Conservation (phyloP, 2,329 filamentous ascomycete species). For the Nothophoma quercina region DNA sequence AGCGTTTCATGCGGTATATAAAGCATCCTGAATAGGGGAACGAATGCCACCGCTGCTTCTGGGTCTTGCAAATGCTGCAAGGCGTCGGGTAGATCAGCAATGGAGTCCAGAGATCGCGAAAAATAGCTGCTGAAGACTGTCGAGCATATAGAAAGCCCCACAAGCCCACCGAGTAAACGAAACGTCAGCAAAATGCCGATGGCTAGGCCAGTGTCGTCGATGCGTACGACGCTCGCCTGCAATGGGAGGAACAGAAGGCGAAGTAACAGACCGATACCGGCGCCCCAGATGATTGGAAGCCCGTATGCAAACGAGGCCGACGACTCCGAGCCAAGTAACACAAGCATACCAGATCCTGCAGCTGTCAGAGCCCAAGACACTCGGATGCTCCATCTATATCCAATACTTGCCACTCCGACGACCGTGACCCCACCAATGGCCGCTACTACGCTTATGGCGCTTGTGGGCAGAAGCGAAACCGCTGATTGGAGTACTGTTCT, state of each 20-base stretch:
- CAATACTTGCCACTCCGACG: conserved; percentile 62
- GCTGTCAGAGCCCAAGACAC: conserved; percentile 66
- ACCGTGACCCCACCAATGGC: background rate
- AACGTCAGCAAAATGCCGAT: conserved; percentile 17
- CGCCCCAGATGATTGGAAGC: conserved; percentile 35
- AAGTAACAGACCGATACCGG: background rate
- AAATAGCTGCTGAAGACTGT: conserved; percentile 41
- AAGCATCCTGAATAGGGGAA: too few species aligned
- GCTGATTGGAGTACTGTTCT: conserved; percentile 43
- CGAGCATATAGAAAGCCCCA: conserved; percentile 48
- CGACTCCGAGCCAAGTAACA: too few species aligned
- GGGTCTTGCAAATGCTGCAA: too few species aligned
- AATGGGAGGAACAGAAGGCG: too few species aligned
- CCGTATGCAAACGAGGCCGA: conserved; percentile 50
- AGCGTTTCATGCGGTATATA: too few species aligned
- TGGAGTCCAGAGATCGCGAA: too few species aligned
- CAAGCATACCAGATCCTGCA: conserved; percentile 55
- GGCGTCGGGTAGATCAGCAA: too few species aligned
- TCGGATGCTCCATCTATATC: conserved; percentile 59
- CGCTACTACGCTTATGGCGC: conserved; percentile 52
- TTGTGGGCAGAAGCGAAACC: conserved; percentile 48
- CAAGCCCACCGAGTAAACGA: conserved; percentile 49
- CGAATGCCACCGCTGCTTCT: too few species aligned
- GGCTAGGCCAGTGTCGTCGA: background rate
- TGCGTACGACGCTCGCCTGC: background rate